Evolutionary conservation across 331 rosid species (phyloP), one percentile per base, ranked within the genome.

Genomic region (Cydonia oblonga): DNA sequence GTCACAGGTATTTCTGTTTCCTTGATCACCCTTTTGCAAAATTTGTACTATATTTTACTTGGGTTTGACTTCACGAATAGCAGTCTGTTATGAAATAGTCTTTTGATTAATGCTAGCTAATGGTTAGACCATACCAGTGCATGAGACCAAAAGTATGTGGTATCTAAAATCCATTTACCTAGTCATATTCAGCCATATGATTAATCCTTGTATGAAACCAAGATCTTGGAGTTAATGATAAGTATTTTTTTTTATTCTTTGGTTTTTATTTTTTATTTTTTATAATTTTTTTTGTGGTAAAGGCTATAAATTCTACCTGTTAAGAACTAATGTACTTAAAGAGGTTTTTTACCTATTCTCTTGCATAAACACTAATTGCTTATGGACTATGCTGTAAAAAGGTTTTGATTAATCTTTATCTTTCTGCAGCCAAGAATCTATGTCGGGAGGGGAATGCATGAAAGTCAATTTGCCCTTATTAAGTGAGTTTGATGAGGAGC

Each of bases 361-460:
- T 57, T 61, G 71, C 32, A 75, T n/a, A 49, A 19, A 56, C 8
- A 56, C 46, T 33, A 46, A 70, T 56, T 24, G 13, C 52, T 73
- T 7, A 18, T 63, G 18, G 3, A 52, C 54, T 30, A 58, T 68
- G 51, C 52, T 61, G 69, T 20, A 54, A 38, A 35, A 56, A 63
- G 64, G 32, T 60, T 52, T 78, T 66, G 75, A 68, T 75, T 67
- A 32, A 74, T 67, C 73, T 74, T 73, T 9, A 42, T 70, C 38
- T 40, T 70, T 69, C 57, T 76, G 79, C 90, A 95, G 98, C 97
- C 96, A 72, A 88, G 98, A 78, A 80, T 89, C 77, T 95, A 91
- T 69, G 68, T 95, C 38, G 98, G 98, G 66, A 88, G 98, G 75
- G 98, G 98, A 78, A 95, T 91, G 98, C 98, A 95, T 78, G 98